Conservation (phyloP, 768 basidiomycete genomes). For the Hygrophoropsis aurantiaca region DNA sequence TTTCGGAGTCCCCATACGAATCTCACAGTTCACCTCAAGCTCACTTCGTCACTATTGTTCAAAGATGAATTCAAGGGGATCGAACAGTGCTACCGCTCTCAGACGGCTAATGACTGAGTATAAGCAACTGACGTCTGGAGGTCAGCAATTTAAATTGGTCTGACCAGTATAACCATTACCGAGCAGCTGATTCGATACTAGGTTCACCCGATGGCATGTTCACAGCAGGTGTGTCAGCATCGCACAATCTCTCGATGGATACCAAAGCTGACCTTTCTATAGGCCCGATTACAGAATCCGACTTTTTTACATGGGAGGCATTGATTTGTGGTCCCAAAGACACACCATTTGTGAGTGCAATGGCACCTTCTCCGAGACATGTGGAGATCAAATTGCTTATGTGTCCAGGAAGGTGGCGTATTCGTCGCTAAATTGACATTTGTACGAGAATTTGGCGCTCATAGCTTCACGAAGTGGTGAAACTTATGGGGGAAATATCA, state of each 20-base stretch:
- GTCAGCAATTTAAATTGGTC: constrained; percentile 33
- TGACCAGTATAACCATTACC: constrained; percentile 4
- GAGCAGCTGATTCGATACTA: constrained; percentile 23
- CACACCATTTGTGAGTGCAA: constrained; percentile 79
- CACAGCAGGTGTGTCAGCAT: constrained; percentile 64
- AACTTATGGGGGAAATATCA: constrained; percentile 25
- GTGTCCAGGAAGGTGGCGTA: constrained; percentile 83
- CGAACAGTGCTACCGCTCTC: constrained; percentile 68
- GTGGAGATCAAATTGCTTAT: not conserved
- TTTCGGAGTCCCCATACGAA: too few species aligned
- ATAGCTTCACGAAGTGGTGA: constrained; percentile 9
- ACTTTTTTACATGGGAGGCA: constrained; percentile 97
- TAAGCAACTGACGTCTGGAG: constrained; percentile 80
- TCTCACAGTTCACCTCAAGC: not conserved
- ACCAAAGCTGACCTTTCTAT: constrained; percentile 6
- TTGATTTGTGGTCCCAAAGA: constrained; percentile 92
- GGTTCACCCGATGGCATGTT: constrained; percentile 95
- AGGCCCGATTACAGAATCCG: constrained; percentile 89
- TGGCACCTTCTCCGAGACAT: constrained; percentile 2
- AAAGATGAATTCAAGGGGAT: constrained; percentile 52
- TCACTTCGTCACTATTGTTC: not conserved
- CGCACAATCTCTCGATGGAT: constrained; percentile 1
- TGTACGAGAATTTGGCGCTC: constrained; percentile 48
- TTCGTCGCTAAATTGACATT: constrained; percentile 92
- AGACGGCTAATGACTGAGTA: constrained; percentile 92